These are phyloP conservation scores for Rhododendron ferrugineum DNA, from an alignment of 148 eudicot species.

Conservation along the genomic window DNA sequence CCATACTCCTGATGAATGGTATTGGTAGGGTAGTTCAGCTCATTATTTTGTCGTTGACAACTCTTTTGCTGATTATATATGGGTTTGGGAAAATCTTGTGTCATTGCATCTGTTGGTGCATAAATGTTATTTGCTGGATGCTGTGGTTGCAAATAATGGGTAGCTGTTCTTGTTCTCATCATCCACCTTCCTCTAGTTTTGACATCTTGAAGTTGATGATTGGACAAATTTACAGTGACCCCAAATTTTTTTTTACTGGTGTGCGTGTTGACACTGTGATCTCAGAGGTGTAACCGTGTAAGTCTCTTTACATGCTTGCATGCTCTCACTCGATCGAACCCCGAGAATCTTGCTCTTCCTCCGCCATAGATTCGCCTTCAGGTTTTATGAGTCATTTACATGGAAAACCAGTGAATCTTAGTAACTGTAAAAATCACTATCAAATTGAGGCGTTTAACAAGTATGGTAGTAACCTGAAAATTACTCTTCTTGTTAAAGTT, in stretches of 20 bases:
- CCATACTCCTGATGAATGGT: not conserved
- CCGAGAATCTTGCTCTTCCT: not conserved
- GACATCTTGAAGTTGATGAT: not conserved
- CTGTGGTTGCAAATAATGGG: not conserved
- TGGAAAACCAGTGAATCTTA: not conserved
- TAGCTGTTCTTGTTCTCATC: not conserved
- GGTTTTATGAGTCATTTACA: not conserved
- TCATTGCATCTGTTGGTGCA: not conserved
- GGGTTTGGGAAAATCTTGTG: not conserved
- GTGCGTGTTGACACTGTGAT: not conserved
- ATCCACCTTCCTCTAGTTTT: not conserved
- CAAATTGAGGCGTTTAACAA: not conserved
- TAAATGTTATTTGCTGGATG: not conserved
- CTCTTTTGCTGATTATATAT: not conserved
- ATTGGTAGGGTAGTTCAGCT: not conserved
- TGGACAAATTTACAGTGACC: not conserved
- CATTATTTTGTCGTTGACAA: not conserved
- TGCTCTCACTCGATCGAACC: not conserved
- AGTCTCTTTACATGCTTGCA: not conserved
- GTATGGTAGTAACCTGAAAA: not conserved
- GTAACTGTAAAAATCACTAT: too few relatives aligned
- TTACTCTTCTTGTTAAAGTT: not conserved
- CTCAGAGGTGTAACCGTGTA: not conserved
- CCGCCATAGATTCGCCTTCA: not conserved
- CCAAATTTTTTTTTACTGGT: not conserved